Evolutionary conservation across 768 basidiomycete genomes (phyloP).

Genomic region (Galerina marginata): DNA sequence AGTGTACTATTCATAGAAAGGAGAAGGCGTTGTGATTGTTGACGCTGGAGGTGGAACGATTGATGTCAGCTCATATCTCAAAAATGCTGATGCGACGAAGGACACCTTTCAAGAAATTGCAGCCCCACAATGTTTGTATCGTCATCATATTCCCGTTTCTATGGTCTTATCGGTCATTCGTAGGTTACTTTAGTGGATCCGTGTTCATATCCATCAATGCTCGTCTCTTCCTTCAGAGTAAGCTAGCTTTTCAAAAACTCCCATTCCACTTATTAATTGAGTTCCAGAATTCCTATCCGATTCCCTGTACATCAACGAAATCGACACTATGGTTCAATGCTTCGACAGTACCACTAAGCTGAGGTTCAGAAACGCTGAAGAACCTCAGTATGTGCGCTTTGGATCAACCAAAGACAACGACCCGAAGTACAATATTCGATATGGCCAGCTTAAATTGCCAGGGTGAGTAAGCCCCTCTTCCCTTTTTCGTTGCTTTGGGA

Average conservation of each 20-base stretch:
- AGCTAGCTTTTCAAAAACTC: neutral
- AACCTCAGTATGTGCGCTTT: neutral
- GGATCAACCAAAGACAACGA: conserved; percentile 1
- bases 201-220: neutral
- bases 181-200: neutral
- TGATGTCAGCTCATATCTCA: neutral
- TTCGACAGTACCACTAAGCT: neutral
- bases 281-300: neutral
- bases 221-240: neutral
- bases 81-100: neutral
- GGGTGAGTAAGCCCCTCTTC: neutral
- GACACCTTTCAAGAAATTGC: conserved; percentile 6
- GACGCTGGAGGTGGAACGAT: conserved; percentile 10
- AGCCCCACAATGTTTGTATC: conserved; percentile 1
- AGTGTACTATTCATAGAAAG: neutral
- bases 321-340: neutral
- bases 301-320: neutral
- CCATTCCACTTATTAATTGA: no score
- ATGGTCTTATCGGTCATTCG: no score
- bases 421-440: neutral
- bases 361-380: neutral
- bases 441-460: neutral
- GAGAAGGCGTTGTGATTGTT: conserved; percentile 1
- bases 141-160: neutral
- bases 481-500: neutral